phyloP scores from a whole-genome alignment of 768 basidiomycete genomes.

The Mycena belliarum region DNA sequence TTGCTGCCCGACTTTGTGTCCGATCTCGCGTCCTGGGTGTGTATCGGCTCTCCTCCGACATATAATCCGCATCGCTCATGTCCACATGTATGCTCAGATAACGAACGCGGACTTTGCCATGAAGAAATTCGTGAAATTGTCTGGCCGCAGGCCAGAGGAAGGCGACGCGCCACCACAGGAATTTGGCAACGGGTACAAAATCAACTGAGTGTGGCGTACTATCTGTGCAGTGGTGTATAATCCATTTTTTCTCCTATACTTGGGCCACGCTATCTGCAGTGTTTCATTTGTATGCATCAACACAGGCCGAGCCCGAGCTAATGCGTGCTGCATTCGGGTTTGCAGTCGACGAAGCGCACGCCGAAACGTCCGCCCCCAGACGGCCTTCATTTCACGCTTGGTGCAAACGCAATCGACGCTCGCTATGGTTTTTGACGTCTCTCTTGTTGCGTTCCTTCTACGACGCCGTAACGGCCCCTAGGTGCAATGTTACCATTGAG shows the following conservation, averaged over 20 bases:
- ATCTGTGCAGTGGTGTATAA: not conserved
- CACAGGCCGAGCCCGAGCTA: conserved; percentile 31
- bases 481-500: not conserved
- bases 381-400: conserved; percentile 2
- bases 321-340: not conserved
- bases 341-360: conserved; percentile 2
- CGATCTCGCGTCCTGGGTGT: conserved; percentile 78
- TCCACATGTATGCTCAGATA: conserved; percentile 47
- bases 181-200: conserved; percentile 1
- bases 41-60: conserved; percentile 18
- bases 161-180: conserved; percentile 26
- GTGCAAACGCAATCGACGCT: not conserved
- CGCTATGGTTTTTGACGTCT: conserved; percentile 2
- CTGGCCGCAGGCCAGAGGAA: conserved; percentile 61
- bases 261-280: conserved; percentile 3
- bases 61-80: conserved; percentile 7
- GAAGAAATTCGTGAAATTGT: conserved; percentile 66
- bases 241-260: conserved; percentile 4
- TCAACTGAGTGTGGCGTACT: not conserved
- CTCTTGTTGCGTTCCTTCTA: not conserved
- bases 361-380: not conserved
- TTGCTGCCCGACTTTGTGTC: conserved; percentile 71
- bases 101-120: conserved; percentile 72
- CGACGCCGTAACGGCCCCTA: not conserved
- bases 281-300: conserved; percentile 34